A percentile compares a stretch with the other conserved stretches of the same genome.
Conservation (phyloP, 345 rosid genomes). For the Mercurialis annua region DNA sequence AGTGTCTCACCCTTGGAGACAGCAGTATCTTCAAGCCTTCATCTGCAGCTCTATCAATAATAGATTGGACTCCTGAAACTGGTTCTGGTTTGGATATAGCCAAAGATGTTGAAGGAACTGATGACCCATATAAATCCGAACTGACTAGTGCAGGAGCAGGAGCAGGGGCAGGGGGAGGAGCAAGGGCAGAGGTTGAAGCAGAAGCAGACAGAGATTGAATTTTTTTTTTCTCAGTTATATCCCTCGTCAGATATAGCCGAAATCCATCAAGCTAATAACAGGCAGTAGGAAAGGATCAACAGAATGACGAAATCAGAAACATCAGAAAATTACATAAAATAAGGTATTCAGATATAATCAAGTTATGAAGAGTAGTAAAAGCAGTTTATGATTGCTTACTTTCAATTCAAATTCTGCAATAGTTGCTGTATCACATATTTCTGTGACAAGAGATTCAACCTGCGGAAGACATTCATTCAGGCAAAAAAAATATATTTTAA, state of each 20-base stretch:
- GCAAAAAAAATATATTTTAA: neutral
- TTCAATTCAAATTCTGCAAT: constrained; percentile 76
- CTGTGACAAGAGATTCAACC: constrained; percentile 68
- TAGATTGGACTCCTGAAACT: constrained; percentile 36
- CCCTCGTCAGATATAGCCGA: constrained; percentile 57
- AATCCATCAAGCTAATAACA: constrained; percentile 65
- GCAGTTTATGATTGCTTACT: constrained; percentile 40
- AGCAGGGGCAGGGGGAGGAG: constrained; percentile 1
- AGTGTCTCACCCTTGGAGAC: constrained; percentile 69
- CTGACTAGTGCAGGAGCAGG: constrained; percentile 33
- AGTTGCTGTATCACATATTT: constrained; percentile 60
- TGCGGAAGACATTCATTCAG: constrained; percentile 28
- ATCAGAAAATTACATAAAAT: neutral
- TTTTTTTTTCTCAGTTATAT: constrained; percentile 37
- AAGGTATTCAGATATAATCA: constrained; percentile 11
- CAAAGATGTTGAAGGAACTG: constrained; percentile 53
- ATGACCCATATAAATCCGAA: constrained; percentile 44
- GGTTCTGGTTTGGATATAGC: constrained; percentile 48
- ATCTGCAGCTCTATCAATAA: constrained; percentile 64
- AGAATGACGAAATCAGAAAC: neutral
- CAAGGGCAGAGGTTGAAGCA: neutral
- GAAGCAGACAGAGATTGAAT: constrained; percentile 27
- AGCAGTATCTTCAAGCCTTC: constrained; percentile 67
- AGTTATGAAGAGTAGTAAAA: constrained; percentile 5
- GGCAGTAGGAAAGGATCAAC: neutral